A percentile compares a stretch with the other conserved stretches of the same genome.
Conservation (phyloP, 176 grass and related monocot species). For the Rhynchospora breviuscula region DNA sequence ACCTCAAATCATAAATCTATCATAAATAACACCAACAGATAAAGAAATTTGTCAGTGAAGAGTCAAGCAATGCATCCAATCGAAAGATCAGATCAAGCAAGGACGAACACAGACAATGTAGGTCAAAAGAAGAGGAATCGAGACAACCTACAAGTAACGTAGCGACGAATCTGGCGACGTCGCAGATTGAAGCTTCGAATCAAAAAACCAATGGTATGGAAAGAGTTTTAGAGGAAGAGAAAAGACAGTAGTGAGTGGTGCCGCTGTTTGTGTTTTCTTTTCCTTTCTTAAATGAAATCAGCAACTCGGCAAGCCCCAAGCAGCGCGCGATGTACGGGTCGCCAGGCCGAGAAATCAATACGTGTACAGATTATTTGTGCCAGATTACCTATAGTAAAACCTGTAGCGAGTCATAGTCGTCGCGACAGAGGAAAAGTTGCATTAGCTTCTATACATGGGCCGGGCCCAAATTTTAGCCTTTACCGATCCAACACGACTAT, state of each 20-base stretch:
- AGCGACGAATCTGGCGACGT: background rate
- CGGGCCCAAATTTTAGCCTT: background rate
- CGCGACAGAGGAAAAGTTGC: background rate
- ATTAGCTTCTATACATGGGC: background rate
- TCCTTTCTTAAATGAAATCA: background rate
- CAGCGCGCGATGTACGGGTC: background rate
- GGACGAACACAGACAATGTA: background rate
- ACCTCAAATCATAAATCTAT: background rate
- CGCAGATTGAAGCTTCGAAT: background rate
- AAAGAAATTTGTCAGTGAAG: background rate
- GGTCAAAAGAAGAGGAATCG: background rate
- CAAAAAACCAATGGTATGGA: background rate
- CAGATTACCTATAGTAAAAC: background rate
- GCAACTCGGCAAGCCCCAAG: background rate
- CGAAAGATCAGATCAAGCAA: background rate
- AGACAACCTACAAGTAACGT: slow-evolving; percentile 1
- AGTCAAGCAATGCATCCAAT: background rate
- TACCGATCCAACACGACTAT: background rate
- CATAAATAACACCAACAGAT: background rate
- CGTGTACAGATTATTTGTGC: background rate
- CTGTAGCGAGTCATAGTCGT: background rate
- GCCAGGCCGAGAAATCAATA: background rate
- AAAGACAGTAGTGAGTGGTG: background rate
- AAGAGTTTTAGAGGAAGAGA: background rate
- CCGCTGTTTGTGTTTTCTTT: slow-evolving; percentile 8